Evolutionary conservation across 306 rosid species (phyloP).

Genomic region (Mimosa pudica): DNA sequence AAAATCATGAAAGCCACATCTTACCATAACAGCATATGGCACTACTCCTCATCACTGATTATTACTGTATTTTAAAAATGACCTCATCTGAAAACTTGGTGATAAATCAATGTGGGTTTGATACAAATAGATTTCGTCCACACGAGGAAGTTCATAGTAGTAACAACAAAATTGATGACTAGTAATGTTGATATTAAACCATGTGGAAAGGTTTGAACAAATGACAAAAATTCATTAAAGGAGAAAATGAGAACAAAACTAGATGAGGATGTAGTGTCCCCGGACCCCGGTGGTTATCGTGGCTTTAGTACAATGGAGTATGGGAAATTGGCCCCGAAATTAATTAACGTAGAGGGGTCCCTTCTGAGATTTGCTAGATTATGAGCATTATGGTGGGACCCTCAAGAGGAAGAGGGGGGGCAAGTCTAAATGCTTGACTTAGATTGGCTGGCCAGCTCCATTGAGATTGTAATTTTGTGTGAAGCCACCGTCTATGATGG

Average conservation of each 20-base stretch:
- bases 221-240: conserved; percentile 41
- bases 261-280: conserved; percentile 27
- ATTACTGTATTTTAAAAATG: neutral
- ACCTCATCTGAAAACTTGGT: neutral
- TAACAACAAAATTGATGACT: conserved; percentile 27
- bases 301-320: neutral
- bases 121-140: conserved; percentile 43
- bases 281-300: conserved; percentile 37
- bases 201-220: conserved; percentile 27
- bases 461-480: neutral
- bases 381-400: conserved; percentile 19
- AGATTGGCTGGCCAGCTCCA: neutral
- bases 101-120: conserved; percentile 23
- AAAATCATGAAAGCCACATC: conserved; percentile 33
- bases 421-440: neutral
- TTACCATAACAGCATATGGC: neutral
- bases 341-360: conserved; percentile 29
- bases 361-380: neutral
- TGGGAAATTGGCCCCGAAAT: conserved; percentile 23
- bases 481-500: neutral
- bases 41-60: neutral
- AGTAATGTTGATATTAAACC: conserved; percentile 37
- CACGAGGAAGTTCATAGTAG: conserved; percentile 35
- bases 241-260: conserved; percentile 25
- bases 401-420: neutral